These are phyloP conservation scores for Phytomonas sp. DNA, from an alignment of 208 protist genomes.

Conservation along the genomic window DNA sequence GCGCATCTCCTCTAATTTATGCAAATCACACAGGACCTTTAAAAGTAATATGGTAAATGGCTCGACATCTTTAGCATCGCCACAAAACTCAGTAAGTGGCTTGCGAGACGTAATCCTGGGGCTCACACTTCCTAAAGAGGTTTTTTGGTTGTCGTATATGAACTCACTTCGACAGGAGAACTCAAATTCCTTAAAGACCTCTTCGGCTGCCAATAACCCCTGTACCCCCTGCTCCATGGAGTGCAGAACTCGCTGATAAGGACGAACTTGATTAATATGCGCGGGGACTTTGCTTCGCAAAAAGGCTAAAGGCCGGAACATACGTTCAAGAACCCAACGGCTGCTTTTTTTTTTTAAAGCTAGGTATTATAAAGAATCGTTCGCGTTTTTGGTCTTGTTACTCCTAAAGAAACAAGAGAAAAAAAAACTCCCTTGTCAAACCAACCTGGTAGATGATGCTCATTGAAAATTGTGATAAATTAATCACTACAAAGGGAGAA, in stretches of 20 bases:
- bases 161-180: conserved; percentile 34
- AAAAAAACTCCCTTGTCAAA: neutral
- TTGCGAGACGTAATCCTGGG: conserved; percentile 11
- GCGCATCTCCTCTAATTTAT: conserved; percentile 74
- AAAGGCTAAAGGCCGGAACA: neutral
- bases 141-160: conserved; percentile 9
- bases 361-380: too few relatives aligned
- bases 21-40: conserved; percentile 82
- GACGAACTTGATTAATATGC: conserved; percentile 7
- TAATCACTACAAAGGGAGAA: neutral
- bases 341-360: neutral
- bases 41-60: conserved; percentile 69
- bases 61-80: conserved; percentile 42
- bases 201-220: conserved; percentile 49
- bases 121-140: neutral
- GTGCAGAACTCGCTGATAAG: conserved; percentile 50
- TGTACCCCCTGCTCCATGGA: conserved; percentile 43
- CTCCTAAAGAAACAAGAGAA: neutral
- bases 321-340: neutral
- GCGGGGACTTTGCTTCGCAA: neutral
- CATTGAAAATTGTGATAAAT: neutral
- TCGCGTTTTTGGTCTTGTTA: neutral
- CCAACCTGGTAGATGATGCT: neutral
- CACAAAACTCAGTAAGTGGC: conserved; percentile 71
- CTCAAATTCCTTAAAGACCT: conserved; percentile 73